Percentiles rank a stretch among this genome's conserved stretches.
Conservation (phyloP, 345 rosid genomes). For the Barbarea vulgaris region DNA sequence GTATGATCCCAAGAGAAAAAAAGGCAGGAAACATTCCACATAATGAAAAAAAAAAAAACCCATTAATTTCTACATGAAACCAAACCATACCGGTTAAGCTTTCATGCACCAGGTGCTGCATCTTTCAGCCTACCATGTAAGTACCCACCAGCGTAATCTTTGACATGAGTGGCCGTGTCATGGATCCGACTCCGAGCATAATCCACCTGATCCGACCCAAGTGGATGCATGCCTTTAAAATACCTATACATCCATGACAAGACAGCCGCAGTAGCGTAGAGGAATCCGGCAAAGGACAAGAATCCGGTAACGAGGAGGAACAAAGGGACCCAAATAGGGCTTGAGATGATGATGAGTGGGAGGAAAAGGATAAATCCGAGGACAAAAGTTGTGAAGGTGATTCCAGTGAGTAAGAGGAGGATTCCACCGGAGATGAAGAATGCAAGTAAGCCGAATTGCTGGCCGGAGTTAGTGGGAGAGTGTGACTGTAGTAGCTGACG, state of each 20-base stretch:
- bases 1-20: background rate
- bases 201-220: slow-evolving; percentile 65
- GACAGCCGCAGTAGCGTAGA: slow-evolving; percentile 48
- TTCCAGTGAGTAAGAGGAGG: slow-evolving; percentile 70
- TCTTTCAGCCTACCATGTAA: slow-evolving; percentile 82
- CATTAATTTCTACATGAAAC: background rate
- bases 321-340: slow-evolving; percentile 68
- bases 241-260: slow-evolving; percentile 71
- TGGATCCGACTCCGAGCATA: slow-evolving; percentile 74
- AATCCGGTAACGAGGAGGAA: slow-evolving; percentile 46
- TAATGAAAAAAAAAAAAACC: background rate
- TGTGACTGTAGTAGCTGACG: slow-evolving; percentile 57
- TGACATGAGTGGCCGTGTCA: slow-evolving; percentile 79
- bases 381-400: slow-evolving; percentile 50
- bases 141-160: slow-evolving; percentile 83
- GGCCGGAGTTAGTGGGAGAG: slow-evolving; percentile 58
- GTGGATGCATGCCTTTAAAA: slow-evolving; percentile 67
- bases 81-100: background rate
- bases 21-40: background rate
- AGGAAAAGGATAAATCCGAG: slow-evolving; percentile 57
- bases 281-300: slow-evolving; percentile 56
- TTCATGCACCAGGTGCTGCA: slow-evolving; percentile 93
- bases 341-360: slow-evolving; percentile 63
- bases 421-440: slow-evolving; percentile 60
- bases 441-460: slow-evolving; percentile 56